Evolutionary conservation across 257 asterid species (phyloP), one percentile per base, ranked within the genome.

Genomic region (Plantago major): DNA sequence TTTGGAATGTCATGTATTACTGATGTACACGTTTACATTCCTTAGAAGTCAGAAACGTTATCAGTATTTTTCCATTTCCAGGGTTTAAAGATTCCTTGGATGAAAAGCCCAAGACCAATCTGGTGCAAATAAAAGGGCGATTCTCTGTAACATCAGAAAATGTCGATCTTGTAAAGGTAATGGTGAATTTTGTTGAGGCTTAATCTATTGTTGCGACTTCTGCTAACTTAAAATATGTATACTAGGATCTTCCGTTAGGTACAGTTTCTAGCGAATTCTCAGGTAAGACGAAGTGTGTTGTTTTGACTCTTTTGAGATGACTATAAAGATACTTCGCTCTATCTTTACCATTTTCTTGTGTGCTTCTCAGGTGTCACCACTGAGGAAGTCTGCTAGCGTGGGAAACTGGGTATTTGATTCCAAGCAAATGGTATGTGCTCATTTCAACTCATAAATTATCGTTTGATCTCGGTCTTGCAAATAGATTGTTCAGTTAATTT

Each of bases 101-200:
- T 30, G 99, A 89, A 74, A 89, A 85, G 74, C 85, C 99, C 28
- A 93, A 82, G 70, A 56, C 81, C 43, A 93, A 83, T 77, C 77
- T 93, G 80, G 97, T 93, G 57, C 99, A 93, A 81, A 92, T 92
- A 62, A 93, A 87, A 82, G 99, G 99, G 71, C 84, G 99, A 26
- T 93, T 93, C 76, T 93, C 99, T 44, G 97, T 93, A 46, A 93
- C 99, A 53, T 93, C 99, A 62, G 99, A 93, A 81, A 93, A 85
- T 71, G 95, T 93, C 13, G 99, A 93, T 82, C 96, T 89, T 79
- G 99, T 73, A 44, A 93, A 93, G 96, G 99, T 93, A 79, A 46
- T 55, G 46, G 67, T 17, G 10, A 61, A 48, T 75, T 65, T 46
- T 61, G 52, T 28, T 37, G 43, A 56, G 60, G 63, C 54, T 67